Evolutionary conservation across 176 grass and related monocot genomes (phyloP), one percentile per base, ranked within the genome.

Genomic region (Oryza nivara): DNA sequence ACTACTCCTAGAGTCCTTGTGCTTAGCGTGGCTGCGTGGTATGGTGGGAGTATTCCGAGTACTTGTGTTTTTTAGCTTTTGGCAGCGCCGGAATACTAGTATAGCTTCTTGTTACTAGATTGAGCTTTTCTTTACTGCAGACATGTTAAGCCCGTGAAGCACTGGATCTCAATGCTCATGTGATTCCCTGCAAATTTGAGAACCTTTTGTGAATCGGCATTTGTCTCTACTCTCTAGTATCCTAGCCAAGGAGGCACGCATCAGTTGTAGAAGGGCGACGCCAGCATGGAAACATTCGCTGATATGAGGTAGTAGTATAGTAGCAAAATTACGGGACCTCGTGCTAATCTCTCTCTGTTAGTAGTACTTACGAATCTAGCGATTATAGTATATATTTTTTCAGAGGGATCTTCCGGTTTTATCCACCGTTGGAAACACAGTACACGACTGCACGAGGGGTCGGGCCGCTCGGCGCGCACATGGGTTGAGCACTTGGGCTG

Each of bases 71-170:
- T 61, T 22, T 2, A 7, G 56, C 56, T 61, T 22, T 61, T 61
- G 56, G 56, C 56, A 61, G 20, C 56, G 1, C 52, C 16, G 17
- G 14, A 19, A 56, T 19, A 56, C 17, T 56, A 54, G 51, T 19
- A 54, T 54, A 54, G 51, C 51, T 17, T 54, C 51, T 17, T 54
- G 51, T 54, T 54, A 17, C 46, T 48, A 49, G 16, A 56, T 20
- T 56, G 52, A 20, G 52, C 17, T 19, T 40, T 80, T 30, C 17
- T 23, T 4, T 2, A 7, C 20, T 5, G 36, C 30, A 19, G 36
- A 74, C 20, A 75, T 76, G 78, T 36, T 70, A 47, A 65, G 49
- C 82, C 43, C 76, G 88, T 89, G 88, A 76, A 46, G 77, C 8
- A 65, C 5, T 81, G 77, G 58, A 89, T 70, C 56, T 61, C 56